Percentiles rank a stretch among this genome's conserved stretches.
Evolutionary conservation across 1,284 basidiomycete genomes (phyloP).

Genomic region (Neolentinus lepideus): DNA sequence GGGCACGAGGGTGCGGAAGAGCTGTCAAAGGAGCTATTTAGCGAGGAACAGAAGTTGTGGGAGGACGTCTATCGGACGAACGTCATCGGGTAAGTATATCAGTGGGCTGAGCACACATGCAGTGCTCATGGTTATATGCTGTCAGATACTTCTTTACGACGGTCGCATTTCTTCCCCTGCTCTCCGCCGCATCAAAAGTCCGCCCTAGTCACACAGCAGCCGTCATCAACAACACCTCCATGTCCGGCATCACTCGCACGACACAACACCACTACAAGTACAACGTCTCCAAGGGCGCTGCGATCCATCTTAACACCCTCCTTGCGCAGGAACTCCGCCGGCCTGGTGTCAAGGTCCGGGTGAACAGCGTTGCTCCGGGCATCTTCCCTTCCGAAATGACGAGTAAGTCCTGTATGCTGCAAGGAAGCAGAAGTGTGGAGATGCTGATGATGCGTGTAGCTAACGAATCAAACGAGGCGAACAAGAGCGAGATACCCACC

Average conservation of each 20-base stretch:
- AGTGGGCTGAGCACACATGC: not conserved
- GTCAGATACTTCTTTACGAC: constrained; percentile 26
- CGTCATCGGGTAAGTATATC: constrained; percentile 21
- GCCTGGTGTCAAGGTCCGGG: constrained; percentile 24
- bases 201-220: constrained; percentile 19
- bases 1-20: constrained; percentile 24
- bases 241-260: constrained; percentile 28
- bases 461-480: constrained; percentile 23
- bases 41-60: constrained; percentile 25
- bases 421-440: no score
- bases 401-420: constrained; percentile 13
- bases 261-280: constrained; percentile 31
- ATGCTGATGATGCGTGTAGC: constrained; percentile 10
- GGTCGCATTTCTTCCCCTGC: constrained; percentile 30
- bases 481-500: constrained; percentile 25
- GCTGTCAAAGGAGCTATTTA: constrained; percentile 24
- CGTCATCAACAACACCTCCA: constrained; percentile 31
- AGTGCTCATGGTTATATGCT: not conserved
- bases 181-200: constrained; percentile 22
- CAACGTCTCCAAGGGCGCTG: constrained; percentile 30
- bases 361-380: constrained; percentile 30
- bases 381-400: constrained; percentile 33
- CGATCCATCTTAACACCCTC: constrained; percentile 28
- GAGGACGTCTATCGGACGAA: constrained; percentile 29
- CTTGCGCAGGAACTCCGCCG: constrained; percentile 30